Base-by-base conservation (phyloP, 345 rosid species). In the Anastatica hierochuntica region DNA sequence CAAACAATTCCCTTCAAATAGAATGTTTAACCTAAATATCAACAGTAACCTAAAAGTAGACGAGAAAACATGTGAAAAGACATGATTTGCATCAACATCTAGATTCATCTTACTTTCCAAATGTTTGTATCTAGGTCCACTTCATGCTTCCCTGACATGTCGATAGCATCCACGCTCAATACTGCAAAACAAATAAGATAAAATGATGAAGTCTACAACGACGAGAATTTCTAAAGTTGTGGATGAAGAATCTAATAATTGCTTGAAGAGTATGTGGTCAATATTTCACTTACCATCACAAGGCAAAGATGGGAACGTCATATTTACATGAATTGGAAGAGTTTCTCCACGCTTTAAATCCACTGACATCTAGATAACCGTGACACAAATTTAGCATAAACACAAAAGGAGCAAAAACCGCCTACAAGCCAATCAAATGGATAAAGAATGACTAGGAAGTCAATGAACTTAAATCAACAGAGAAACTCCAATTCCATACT, bases 121-220 rank as follows among this genome's bases (percentile, higher is more conserved):
- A 94, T 82, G 69, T 77, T 88, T 48, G 97, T 94, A 67, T 88
- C 95, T 8, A 94, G 96, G 79, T 94, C 99, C 49, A 94, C 99
- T 85, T 94, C 97, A 70, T 94, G 99, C 76, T 88, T 94, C 56
- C 99, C 99, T 3, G 99, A 94, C 99, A 94, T 85, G 69, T 94
- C 97, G 72, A 88, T 88, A 55, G 99, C 99, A 72, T 94, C 99
- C 49, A 94, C 74, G 51, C 99, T 94, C 72, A 88, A 55, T 15
- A 88, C 99, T 94, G 76, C 59, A 71, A 49, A 46, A 58, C 16
- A 58, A 17, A 61, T 3, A 34, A 14, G 11, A 34, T 39, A 7
- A 27, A 60, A 43, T 47, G 66, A 55, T 10, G 7, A 35, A 59
- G 47, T 48, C 12, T 40, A 34, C 10, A n/a, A n/a, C 31, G 6